These are phyloP conservation scores for Penicillium sp. DNA, from an alignment of 2,329 filamentous ascomycete genomes.

Conservation along the genomic window DNA sequence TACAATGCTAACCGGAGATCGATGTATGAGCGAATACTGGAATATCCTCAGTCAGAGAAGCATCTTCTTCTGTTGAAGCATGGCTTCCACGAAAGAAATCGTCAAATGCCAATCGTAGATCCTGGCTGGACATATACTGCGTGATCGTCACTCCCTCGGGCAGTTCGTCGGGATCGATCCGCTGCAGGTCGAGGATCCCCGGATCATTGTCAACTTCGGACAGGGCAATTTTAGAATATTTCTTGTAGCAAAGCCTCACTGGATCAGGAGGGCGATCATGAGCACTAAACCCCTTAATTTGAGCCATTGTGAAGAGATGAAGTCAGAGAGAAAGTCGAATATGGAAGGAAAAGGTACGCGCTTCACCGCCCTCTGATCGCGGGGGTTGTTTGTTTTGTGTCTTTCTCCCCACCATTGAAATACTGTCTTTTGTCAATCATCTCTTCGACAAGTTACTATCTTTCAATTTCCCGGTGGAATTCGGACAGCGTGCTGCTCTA, in stretches of 20 bases:
- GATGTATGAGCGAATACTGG: conserved; percentile 36
- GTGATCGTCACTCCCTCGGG: conserved; percentile 26
- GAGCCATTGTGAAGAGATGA: conserved; percentile 25
- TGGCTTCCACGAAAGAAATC: conserved; percentile 24
- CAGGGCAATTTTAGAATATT: conserved; percentile 61
- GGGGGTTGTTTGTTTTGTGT: conserved; percentile 36
- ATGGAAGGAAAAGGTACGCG: conserved; percentile 13
- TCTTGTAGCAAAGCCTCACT: conserved; percentile 72
- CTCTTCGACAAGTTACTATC: conserved; percentile 7
- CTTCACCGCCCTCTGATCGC: conserved; percentile 31
- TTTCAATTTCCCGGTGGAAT: conserved; percentile 6
- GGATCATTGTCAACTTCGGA: conserved; percentile 52
- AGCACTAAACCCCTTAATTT: conserved; percentile 59
- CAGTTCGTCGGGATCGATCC: conserved; percentile 34
- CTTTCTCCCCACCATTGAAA: conserved; percentile 25
- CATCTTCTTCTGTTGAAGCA: conserved; percentile 9
- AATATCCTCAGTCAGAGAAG: conserved; percentile 22
- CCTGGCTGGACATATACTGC: conserved; percentile 27
- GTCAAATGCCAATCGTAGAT: conserved; percentile 31
- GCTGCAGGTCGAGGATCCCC: conserved; percentile 55
- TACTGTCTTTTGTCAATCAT: conserved; percentile 6
- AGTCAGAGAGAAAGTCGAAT: neutral
- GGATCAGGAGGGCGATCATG: conserved; percentile 71
- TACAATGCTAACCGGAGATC: conserved; percentile 35
- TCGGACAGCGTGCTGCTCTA: conserved; percentile 5